These are phyloP conservation scores for Rubia peregrina DNA, from an alignment of 305 asterid species.

Conservation along the genomic window DNA sequence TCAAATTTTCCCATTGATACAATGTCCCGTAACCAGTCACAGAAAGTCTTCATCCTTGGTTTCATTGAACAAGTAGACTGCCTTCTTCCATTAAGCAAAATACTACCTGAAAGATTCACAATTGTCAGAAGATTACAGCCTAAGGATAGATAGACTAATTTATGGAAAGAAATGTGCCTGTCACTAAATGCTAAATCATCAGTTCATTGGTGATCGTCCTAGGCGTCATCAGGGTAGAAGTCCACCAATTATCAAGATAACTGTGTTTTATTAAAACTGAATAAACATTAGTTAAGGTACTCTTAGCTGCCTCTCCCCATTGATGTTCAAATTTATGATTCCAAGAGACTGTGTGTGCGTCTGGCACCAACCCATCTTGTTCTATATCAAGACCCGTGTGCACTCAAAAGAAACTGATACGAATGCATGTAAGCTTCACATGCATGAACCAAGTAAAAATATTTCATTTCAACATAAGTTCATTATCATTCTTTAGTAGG, in stretches of 20 bases:
- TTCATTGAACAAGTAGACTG: slow-evolving; percentile 46
- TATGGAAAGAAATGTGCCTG: neutral
- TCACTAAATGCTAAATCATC: neutral
- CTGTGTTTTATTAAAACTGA: neutral
- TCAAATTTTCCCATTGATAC: slow-evolving; percentile 49
- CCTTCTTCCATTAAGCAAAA: slow-evolving; percentile 7
- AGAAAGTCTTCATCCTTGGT: slow-evolving; percentile 40
- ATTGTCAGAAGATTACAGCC: neutral
- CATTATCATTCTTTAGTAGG: neutral
- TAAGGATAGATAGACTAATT: neutral
- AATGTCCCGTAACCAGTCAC: slow-evolving; percentile 56
- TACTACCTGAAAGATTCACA: slow-evolving; percentile 6
- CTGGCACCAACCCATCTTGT: neutral
- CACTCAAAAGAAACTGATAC: neutral
- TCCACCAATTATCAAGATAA: neutral
- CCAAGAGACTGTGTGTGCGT: neutral
- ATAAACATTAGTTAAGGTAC: neutral
- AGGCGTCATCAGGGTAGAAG: neutral
- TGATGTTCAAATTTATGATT: neutral
- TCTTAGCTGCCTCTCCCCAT: neutral
- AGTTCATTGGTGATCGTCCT: too few species aligned
- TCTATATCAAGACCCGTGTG: neutral
- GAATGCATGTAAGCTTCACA: neutral
- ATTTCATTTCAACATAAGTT: neutral
- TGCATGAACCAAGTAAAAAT: neutral